Percentiles rank a stretch among this genome's conserved stretches.
Evolutionary conservation across 371 early-diverging fungal species (phyloP).

Genomic region (Mucor piriformis): DNA sequence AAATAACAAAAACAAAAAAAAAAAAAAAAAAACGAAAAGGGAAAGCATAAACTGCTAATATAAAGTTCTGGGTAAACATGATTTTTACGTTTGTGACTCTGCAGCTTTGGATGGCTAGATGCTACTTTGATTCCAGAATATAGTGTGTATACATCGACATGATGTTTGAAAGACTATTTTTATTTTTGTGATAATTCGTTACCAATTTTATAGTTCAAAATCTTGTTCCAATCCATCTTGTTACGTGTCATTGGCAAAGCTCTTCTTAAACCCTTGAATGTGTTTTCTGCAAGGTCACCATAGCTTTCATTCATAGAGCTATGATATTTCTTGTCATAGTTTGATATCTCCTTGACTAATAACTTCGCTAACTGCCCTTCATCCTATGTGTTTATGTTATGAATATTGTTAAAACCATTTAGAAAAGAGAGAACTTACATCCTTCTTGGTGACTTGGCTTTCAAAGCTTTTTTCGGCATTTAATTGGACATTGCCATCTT

Average conservation of each 20-base stretch:
- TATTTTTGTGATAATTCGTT: conserved; percentile 53
- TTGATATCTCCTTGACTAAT: conserved; percentile 66
- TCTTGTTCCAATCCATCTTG: conserved; percentile 93
- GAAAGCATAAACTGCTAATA: no score
- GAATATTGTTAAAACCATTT: neutral
- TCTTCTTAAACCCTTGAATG: conserved; percentile 90
- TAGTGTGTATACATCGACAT: no score
- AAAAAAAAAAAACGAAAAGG: no score
- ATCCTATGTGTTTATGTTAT: conserved; percentile 38
- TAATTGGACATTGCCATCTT: conserved; percentile 98
- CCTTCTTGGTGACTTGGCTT: conserved; percentile 26
- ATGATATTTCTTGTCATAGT: conserved; percentile 85
- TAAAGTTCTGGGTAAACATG: no score
- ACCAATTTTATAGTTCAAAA: conserved; percentile 64
- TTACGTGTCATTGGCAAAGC: conserved; percentile 90
- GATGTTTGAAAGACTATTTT: conserved; percentile 3
- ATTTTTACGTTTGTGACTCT: no score
- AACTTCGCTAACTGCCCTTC: conserved; percentile 50
- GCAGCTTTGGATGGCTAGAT: no score
- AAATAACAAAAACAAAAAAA: no score
- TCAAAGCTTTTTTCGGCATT: conserved; percentile 72
- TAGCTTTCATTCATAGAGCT: conserved; percentile 82
- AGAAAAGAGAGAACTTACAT: conserved; percentile 19
- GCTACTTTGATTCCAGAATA: no score
- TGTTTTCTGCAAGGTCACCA: conserved; percentile 75